Evolutionary conservation across 345 rosid species (phyloP).

Genomic region (Gossypium bickii): DNA sequence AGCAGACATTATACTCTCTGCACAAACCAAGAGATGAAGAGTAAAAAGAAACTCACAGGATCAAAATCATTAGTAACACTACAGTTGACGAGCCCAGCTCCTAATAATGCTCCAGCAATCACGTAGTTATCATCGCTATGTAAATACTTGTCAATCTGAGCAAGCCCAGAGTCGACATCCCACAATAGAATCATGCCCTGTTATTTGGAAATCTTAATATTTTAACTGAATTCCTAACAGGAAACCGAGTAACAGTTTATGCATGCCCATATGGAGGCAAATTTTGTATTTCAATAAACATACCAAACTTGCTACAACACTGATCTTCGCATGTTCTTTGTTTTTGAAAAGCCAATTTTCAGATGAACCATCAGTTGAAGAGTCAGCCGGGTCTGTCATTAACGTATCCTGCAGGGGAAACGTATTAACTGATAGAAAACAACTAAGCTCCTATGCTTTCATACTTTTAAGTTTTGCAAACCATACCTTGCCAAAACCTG

Average conservation of each 20-base stretch:
- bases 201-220: conserved; percentile 14
- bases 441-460: background rate
- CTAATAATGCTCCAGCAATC: conserved; percentile 84
- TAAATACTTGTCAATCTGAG: conserved; percentile 86
- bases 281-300: conserved; percentile 16
- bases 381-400: conserved; percentile 78
- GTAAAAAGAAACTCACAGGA: conserved; percentile 56
- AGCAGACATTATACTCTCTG: background rate
- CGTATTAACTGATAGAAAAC: conserved; percentile 5
- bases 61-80: conserved; percentile 79
- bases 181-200: conserved; percentile 92
- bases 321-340: conserved; percentile 89
- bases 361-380: conserved; percentile 59
- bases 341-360: conserved; percentile 95
- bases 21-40: background rate
- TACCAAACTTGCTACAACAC: conserved; percentile 97
- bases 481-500: conserved; percentile 89
- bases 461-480: conserved; percentile 14
- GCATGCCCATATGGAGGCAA: background rate
- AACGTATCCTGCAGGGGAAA: conserved; percentile 66
- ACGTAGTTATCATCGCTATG: conserved; percentile 77
- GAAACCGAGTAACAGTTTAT: background rate
- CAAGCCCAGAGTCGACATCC: conserved; percentile 91
- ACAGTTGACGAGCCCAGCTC: conserved; percentile 90
- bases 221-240: conserved; percentile 10